A percentile compares a stretch with the other conserved stretches of the same genome.
These are phyloP conservation scores for Neurospora sp. DNA, from an alignment of 495 filamentous ascomycete genomes.

Conservation along the genomic window DNA sequence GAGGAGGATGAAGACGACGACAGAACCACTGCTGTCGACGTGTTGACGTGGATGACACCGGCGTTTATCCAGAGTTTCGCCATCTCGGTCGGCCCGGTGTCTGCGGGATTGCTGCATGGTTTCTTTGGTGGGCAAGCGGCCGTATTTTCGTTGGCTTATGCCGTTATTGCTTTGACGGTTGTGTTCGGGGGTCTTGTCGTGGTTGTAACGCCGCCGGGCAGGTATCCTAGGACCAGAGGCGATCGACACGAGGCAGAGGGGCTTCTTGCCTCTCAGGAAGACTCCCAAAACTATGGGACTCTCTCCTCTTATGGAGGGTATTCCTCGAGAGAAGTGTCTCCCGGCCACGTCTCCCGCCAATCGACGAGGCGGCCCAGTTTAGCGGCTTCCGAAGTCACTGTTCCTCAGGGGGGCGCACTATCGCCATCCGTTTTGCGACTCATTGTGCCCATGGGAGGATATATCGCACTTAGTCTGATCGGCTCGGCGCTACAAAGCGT, in stretches of 20 bases:
- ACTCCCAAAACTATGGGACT: conserved; percentile 12
- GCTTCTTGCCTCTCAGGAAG: not conserved
- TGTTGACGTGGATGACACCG: conserved; percentile 9
- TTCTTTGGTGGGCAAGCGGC: conserved; percentile 1
- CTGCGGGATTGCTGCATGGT: conserved; percentile 12
- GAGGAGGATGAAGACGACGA: not conserved
- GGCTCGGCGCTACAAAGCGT: conserved; percentile 16
- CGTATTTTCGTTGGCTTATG: conserved; percentile 19
- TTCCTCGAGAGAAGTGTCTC: not conserved
- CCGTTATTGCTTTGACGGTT: conserved; percentile 5
- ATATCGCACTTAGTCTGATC: conserved; percentile 15
- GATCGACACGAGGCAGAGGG: not conserved
- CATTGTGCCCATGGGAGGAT: conserved; percentile 15
- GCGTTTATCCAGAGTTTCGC: conserved; percentile 16
- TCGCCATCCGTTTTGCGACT: conserved; percentile 1
- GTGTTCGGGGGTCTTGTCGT: conserved; percentile 8
- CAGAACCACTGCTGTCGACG: not conserved
- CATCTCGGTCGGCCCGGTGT: conserved; percentile 11
- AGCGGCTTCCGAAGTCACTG: not conserved
- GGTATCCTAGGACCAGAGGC: not conserved
- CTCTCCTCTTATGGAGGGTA: not conserved
- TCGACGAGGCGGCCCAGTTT: not conserved
- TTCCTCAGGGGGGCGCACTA: not conserved
- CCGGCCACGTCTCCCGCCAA: not conserved
- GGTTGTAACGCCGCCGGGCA: not conserved